These are phyloP conservation scores for Fusarium staphyleae DNA, from an alignment of 2,329 filamentous ascomycete genomes.

Conservation along the genomic window DNA sequence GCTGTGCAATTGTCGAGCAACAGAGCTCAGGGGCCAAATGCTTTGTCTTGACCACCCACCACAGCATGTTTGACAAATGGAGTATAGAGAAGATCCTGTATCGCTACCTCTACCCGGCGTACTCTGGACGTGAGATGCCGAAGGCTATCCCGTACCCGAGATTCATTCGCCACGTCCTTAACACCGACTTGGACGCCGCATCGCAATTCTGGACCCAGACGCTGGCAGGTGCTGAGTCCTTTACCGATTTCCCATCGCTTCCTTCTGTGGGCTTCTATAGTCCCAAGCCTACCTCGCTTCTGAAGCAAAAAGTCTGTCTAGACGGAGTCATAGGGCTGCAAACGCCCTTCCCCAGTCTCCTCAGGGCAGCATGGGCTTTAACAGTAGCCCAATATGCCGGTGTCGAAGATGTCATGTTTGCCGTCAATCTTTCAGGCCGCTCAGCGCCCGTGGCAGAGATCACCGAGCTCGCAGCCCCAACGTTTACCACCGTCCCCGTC, in stretches of 20 bases:
- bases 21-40: neutral
- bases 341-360: neutral
- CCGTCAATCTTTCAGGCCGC: neutral
- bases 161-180: neutral
- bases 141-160: neutral
- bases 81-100: constrained; percentile 2
- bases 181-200: neutral
- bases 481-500: constrained; percentile 1
- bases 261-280: neutral
- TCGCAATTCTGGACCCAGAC: neutral
- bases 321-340: neutral
- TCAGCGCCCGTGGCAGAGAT: neutral
- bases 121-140: neutral
- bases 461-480: neutral
- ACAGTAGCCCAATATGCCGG: neutral
- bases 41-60: constrained; percentile 4
- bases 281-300: neutral
- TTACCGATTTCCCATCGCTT: neutral
- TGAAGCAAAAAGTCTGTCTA: neutral
- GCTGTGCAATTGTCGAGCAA: neutral
- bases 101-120: constrained; percentile 1
- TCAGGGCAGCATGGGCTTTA: neutral
- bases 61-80: constrained; percentile 7
- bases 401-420: neutral
- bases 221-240: neutral